phyloP scores from a whole-genome alignment of 2,329 filamentous ascomycete species.

The Lecanicillium sp. region DNA sequence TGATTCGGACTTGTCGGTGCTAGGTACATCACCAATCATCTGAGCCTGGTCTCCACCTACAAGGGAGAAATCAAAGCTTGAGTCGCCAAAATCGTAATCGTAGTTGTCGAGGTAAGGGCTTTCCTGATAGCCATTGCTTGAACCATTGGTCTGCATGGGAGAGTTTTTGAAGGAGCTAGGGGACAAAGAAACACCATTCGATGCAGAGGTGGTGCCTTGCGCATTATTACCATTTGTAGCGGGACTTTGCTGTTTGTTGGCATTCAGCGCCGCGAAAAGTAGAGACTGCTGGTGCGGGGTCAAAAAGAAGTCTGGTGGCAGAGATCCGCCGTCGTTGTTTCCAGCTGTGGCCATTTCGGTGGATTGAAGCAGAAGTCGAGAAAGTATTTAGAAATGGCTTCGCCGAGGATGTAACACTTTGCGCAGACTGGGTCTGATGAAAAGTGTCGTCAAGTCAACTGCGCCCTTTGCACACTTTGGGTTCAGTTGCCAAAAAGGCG shows the following conservation, averaged over 20 bases:
- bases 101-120: slow-evolving; percentile 76
- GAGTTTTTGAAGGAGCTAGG: slow-evolving; percentile 42
- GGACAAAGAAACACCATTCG: slow-evolving; percentile 34
- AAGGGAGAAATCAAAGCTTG: slow-evolving; percentile 61
- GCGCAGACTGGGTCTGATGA: neutral
- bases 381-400: too few species aligned
- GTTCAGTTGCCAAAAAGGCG: too few species aligned
- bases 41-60: slow-evolving; percentile 44
- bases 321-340: slow-evolving; percentile 27
- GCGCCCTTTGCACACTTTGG: too few species aligned
- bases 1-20: slow-evolving; percentile 47
- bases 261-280: slow-evolving; percentile 67
- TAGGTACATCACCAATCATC: slow-evolving; percentile 71
- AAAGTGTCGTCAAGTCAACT: too few species aligned
- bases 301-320: slow-evolving; percentile 54
- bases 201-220: slow-evolving; percentile 19
- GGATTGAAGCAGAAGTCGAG: too few species aligned
- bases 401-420: too few species aligned
- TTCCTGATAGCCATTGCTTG: slow-evolving; percentile 50
- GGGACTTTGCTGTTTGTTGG: slow-evolving; percentile 45
- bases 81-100: slow-evolving; percentile 69
- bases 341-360: slow-evolving; percentile 42
- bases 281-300: slow-evolving; percentile 71
- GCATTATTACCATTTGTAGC: neutral
- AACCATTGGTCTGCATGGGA: slow-evolving; percentile 32